A percentile compares a stretch with the other conserved stretches of the same genome.
phyloP scores from a whole-genome alignment of 192 early-diverging fungal genomes.

The Blastocladiella britannica region DNA sequence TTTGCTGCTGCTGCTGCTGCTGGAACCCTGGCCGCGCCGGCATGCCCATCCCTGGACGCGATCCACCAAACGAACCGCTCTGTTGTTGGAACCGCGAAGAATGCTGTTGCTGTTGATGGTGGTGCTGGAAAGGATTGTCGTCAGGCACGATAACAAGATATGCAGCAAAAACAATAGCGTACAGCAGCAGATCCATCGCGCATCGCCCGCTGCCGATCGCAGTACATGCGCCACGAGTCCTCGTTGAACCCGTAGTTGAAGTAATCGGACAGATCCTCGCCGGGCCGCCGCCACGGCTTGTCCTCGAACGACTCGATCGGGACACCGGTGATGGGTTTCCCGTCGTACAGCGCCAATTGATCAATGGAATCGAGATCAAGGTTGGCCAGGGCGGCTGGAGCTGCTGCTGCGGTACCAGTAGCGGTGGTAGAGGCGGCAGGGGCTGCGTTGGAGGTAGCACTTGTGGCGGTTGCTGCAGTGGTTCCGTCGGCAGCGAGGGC shows the following conservation, averaged over 20 bases:
- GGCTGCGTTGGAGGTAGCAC: background rate
- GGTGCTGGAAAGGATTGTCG: background rate
- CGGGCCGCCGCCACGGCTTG: slow-evolving; percentile 86
- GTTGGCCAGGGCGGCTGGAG: background rate
- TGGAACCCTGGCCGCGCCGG: background rate
- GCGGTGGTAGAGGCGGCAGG: background rate
- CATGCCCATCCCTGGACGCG: no score
- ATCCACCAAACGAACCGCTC: no score
- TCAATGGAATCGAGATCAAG: background rate
- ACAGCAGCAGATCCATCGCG: slow-evolving; percentile 36
- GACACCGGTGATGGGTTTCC: slow-evolving; percentile 63
- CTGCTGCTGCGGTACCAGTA: background rate
- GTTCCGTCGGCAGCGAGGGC: background rate
- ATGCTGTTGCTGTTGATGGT: background rate
- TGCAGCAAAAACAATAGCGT: background rate
- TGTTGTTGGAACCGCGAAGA: background rate
- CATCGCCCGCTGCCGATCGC: slow-evolving; percentile 73
- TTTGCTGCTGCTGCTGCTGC: background rate
- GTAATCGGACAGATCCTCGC: slow-evolving; percentile 83
- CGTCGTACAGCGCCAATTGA: slow-evolving; percentile 16
- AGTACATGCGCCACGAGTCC: slow-evolving; percentile 82
- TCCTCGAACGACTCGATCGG: slow-evolving; percentile 85
- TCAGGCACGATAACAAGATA: background rate
- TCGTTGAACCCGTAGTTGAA: slow-evolving; percentile 99
- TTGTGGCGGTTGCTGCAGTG: background rate